Evolutionary conservation across 768 basidiomycete species (phyloP), one percentile per base, ranked within the genome.

Genomic region (Terana coerulea): DNA sequence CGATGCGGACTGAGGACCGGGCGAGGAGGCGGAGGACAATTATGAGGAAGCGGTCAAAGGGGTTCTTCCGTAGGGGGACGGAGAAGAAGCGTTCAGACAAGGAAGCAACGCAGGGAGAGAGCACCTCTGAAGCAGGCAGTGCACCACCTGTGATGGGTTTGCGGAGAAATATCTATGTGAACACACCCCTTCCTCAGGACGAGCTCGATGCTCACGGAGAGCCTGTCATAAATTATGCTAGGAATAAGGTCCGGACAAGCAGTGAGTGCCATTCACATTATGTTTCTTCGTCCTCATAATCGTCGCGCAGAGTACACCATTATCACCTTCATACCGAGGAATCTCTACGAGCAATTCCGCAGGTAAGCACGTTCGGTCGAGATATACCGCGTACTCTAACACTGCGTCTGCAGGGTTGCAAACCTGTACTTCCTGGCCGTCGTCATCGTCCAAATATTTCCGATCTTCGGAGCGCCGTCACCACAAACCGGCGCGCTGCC

Each of bases 201-300:
- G 86, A 93, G 67, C 67, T 86, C 34, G 84, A 86, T 61, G 67
- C 72, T 2, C 63, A 80, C 42, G 91, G 90, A n/a, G 88, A 95
- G 52, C 93, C 91, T 0, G 69, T 78, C 47, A 81, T 71, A 33
- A 79, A 81, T n/a, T 98, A 94, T 68, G 79, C 81, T 26, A 74
- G 95, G 61, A 98, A 97, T 67, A 98, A 97, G 78, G 92, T 98
- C 56, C 77, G 88, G 63, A 97, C 95, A 34, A 89, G 87, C 58
- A 95, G 91, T 93, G 68, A 72, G 88, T 81, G 11, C 35, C 19
- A 33, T 43, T 25, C 36, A 22, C 17, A 30, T 30, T 19, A 22
- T 54, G 26, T 31, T 25, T 2, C 36, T 5, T 21, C 25, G 11
- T 56, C 54, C 55, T 35, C 45, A 35, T 35, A 12, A 52, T 44